A percentile compares a stretch with the other conserved stretches of the same genome.
phyloP scores from a whole-genome alignment of 225 moss, liverwort and hornwort genomes.

The Physcomitrium patens region DNA sequence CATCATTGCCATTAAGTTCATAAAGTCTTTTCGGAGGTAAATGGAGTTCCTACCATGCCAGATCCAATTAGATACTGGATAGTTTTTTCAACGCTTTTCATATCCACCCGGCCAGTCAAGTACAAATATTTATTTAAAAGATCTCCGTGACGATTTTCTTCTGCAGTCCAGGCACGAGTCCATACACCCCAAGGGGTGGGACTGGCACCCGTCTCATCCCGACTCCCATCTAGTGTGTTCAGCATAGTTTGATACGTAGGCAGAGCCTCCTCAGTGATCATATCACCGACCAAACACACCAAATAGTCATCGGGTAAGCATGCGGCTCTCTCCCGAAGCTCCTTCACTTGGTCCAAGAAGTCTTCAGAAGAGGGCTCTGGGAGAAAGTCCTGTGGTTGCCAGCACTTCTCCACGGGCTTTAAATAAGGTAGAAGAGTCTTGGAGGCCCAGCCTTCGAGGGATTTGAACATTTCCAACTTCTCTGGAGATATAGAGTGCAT shows the following conservation, averaged over 20 bases:
- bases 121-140: constrained; percentile 75
- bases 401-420: constrained; percentile 76
- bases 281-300: constrained; percentile 77
- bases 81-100: constrained; percentile 71
- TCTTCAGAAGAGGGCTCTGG: constrained; percentile 67
- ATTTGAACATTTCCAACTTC: constrained; percentile 68
- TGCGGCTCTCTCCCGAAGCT: constrained; percentile 57
- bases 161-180: constrained; percentile 84
- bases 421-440: constrained; percentile 53
- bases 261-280: constrained; percentile 77
- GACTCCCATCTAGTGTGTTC: constrained; percentile 67
- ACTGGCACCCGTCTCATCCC: constrained; percentile 77
- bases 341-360: constrained; percentile 70
- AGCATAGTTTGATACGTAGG: constrained; percentile 83
- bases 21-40: too few relatives aligned
- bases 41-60: constrained; percentile 60
- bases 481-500: constrained; percentile 65
- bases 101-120: constrained; percentile 77
- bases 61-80: constrained; percentile 80
- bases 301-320: constrained; percentile 73
- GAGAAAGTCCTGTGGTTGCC: constrained; percentile 77
- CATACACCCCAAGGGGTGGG: constrained; percentile 79
- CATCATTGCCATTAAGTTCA: too few relatives aligned
- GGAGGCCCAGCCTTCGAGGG: constrained; percentile 71
- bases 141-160: constrained; percentile 80